Evolutionary conservation across 495 filamentous ascomycete genomes (phyloP), one percentile per base, ranked within the genome.

Genomic region (Rhypophila decipiens): DNA sequence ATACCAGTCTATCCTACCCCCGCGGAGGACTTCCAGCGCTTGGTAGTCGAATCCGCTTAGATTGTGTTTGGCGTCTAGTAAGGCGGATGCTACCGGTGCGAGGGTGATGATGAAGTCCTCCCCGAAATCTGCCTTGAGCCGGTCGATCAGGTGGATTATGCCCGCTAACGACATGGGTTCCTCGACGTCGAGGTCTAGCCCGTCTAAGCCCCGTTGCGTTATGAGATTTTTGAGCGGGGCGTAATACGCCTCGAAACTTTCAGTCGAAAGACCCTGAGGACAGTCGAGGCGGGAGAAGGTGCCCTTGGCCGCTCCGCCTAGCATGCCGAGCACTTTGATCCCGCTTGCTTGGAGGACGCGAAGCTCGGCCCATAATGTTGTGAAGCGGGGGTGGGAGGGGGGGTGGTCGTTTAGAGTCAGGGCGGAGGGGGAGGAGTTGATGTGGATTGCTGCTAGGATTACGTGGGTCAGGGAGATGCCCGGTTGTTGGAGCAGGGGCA

Each of bases 141-240:
- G 73, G 63, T 88, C 82, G 49, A 95, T 87, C 15, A 95, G 71
- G 19, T 82, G 75, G 21, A 86, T 71, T 22, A 90, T 69, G 11
- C 86, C 87, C n/a, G 47, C 39, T 7, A 90, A 69, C 3, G 85
- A 84, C 77, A 90, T 88, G 5, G 53, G 47, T 61, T 95, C 87
- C 62, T 95, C 88, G 24, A 93, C 86, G 58, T 95, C 88, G 3
- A 95, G 76, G 61, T 95, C 88, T 2, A 95, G 52, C 0, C 88
- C 88, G 43, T 93, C 76, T 8, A 91, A 72, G 3, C 65, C 67
- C 55, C 79, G 68, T 17, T 68, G 69, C 13, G 72, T 70, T n/a
- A 94, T 65, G 38, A 86, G 68, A 15, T 75, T 68, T 2, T 73
- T 65, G 1, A 94, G 66, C 1, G 83, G 84, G 0, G 37, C 57